Base-by-base conservation (phyloP, 768 basidiomycete genomes). In the Suillus fuscotomentosus region DNA sequence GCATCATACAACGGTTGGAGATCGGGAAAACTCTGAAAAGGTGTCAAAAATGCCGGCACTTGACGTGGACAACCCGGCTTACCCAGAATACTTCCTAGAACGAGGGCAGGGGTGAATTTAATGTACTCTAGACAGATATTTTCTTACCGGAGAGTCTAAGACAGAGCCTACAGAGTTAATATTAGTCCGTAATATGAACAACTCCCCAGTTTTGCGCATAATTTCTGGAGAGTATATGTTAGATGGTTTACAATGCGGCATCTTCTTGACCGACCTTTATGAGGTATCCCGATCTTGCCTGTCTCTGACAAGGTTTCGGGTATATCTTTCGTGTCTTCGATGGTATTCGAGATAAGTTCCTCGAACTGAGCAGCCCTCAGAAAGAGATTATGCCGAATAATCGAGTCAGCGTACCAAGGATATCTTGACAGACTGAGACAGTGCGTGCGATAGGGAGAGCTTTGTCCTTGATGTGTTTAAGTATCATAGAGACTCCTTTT, bases 381-480 rank as follows among this genome's bases (percentile, higher is more conserved):
- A 27, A 57, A 51, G 60, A 59, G 38, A 20, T 34, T 60, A 10
- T 43, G 54, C 50, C 63, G 51, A 10, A 60, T 38, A n/a, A 11
- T 62, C 36, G 60, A 67, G 0, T 72, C 65, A 15, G 66, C 80
- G 34, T 64, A 92, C 93, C 74, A 97, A 79, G 11, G 96, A 97
- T 75, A 98, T 97, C 79, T 97, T 98, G 67, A 97, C 96, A 17
- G 95, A 97, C 82, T 97, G 96, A 20, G 96, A 90, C 50, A 98
- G 84, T 0, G 96, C 95, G 75, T 98, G 95, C 17, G 96, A 97
- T 53, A 98, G 78, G 2, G 96, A 95, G 9, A 98, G 81, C 77
- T 97, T 98, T 5, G 96, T 97, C 95, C 95, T 97, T 67, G 24
- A 47, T 22, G 41, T 55, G 57, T 61, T 27, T 39, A 66, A 67